Base-by-base conservation (phyloP, 495 filamentous ascomycete species). In the Lasiosphaeris hirsuta region DNA sequence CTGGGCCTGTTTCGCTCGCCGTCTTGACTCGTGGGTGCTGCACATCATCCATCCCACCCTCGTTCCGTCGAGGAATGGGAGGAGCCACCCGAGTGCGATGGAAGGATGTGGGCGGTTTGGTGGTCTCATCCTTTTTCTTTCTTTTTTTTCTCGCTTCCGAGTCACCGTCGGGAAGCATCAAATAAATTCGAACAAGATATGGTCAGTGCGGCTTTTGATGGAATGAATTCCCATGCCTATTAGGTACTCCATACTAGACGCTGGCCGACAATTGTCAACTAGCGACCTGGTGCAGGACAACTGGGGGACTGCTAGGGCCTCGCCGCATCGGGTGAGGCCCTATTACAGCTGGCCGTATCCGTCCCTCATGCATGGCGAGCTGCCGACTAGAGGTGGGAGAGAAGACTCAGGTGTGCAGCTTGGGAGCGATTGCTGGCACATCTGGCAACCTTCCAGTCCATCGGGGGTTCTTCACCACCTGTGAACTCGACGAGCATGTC, bases 21-120 rank as follows among this genome's bases (percentile, higher is more conserved):
- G 50, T 54, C 67, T 70, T 70, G 68, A 70, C 65, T 70, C 68
- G 65, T 63, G 59, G 65, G 47, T 51, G 56, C 59, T 70, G 68
- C 68, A 68, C 68, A 70, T 70, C 67, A 69, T 68, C 63, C 47
- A 65, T 58, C 63, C 63, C 57, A 61, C 23, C 23, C 23, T 30
- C 23, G 23, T 57, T 55, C 56, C 23, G 60, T 55, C 54, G 23
- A 30, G 23, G 23, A 30, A 61, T 50, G 34, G 54, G 33, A 34
- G 51, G 58, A 49, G 40, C 48, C 43, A 34, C 49, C 44, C 23
- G 58, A 42, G 23, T 15, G 42, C 40, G 51, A 30, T 23, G 43
- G 43, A 17, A 55, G 55, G 54, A 56, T 43, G 61, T 44, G 46
- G 56, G 57, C 39, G 55, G 52, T 42, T 36, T 35, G n/a, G 14